Base-by-base conservation (phyloP, 1,284 basidiomycete species). In the Naganishia cerealis region DNA sequence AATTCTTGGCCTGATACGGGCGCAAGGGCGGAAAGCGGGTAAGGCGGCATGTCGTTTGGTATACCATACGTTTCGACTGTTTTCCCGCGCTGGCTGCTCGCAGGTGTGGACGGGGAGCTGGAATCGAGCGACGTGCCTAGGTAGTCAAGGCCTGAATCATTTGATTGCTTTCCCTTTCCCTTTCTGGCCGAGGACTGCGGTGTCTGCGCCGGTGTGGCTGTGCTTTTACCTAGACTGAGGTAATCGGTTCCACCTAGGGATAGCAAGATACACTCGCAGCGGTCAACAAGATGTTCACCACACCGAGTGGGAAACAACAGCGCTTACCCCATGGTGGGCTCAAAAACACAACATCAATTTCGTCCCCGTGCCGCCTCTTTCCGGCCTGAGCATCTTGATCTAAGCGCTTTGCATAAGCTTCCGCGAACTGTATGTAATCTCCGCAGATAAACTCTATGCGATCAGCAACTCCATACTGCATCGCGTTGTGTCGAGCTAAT, bases 241-340 rank as follows among this genome's bases (percentile, higher is more conserved):
- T 81, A 81, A 43, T 78, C 74, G 16, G 74, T 72, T n/a, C 77
- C 77, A 43, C 76, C 76, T 77, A 65, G 62, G 13, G 29, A 39
- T 8, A 8, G n/a, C 33, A 33, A 26, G 39, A 65, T 33, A 65
- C 55, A 29, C 16, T 9, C 13, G 36, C n/a, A 54, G 40, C 21
- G 33, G 8, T 16, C 24, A 24, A 42, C 38, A 26, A 48, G 39
- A 57, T 24, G 21, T 7, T 33, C 4, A 12, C 33, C 24, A 78
- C 29, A 33, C 6, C 6, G 54, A 90, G 81, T 74, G 92, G 92
- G 3, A 85, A 84, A 9, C 9, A 46, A n/a, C 16, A 24, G 4
- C 89, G 89, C 29, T 91, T 90, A 72, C 93, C 94, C 92, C 92
- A 96, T 0, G 93, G 94, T 1, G 94, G 94, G 71, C 90, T 93